A percentile compares a stretch with the other conserved stretches of the same genome.
Evolutionary conservation across 495 filamentous ascomycete genomes (phyloP).

Genomic region (Penicillium canescens): DNA sequence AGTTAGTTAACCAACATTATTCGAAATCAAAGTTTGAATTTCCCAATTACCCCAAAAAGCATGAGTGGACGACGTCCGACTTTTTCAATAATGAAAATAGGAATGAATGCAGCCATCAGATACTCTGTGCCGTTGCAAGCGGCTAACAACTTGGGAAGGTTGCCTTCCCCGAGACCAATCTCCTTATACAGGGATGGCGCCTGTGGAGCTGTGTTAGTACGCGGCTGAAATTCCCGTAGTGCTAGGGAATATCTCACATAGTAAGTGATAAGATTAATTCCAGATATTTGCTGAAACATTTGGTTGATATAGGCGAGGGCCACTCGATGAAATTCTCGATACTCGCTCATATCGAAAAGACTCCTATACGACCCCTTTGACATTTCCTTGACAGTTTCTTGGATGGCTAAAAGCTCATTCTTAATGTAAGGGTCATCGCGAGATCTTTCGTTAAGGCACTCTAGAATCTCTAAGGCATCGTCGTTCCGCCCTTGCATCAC

Average conservation of each 20-base stretch:
- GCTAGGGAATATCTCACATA: slow-evolving; percentile 51
- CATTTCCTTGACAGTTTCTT: slow-evolving; percentile 67
- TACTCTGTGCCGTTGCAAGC: slow-evolving; percentile 69
- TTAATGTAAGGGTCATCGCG: slow-evolving; percentile 54
- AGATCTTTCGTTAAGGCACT: slow-evolving; percentile 42
- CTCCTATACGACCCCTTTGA: slow-evolving; percentile 58
- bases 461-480: slow-evolving; percentile 63
- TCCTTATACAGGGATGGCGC: slow-evolving; percentile 27
- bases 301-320: slow-evolving; percentile 64
- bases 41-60: slow-evolving; percentile 54
- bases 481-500: slow-evolving; percentile 63
- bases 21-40: background rate
- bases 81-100: slow-evolving; percentile 64
- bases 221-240: slow-evolving; percentile 2
- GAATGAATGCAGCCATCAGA: slow-evolving; percentile 65
- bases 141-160: slow-evolving; percentile 33
- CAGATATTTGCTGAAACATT: slow-evolving; percentile 55
- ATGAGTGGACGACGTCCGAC: slow-evolving; percentile 66
- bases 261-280: slow-evolving; percentile 72
- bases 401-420: slow-evolving; percentile 52
- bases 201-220: slow-evolving; percentile 40
- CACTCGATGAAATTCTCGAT: slow-evolving; percentile 67
- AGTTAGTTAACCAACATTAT: background rate
- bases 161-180: slow-evolving; percentile 49
- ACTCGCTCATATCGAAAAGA: slow-evolving; percentile 43